phyloP scores from a whole-genome alignment of 2,329 filamentous ascomycete genomes.

The Fusarium foetens region DNA sequence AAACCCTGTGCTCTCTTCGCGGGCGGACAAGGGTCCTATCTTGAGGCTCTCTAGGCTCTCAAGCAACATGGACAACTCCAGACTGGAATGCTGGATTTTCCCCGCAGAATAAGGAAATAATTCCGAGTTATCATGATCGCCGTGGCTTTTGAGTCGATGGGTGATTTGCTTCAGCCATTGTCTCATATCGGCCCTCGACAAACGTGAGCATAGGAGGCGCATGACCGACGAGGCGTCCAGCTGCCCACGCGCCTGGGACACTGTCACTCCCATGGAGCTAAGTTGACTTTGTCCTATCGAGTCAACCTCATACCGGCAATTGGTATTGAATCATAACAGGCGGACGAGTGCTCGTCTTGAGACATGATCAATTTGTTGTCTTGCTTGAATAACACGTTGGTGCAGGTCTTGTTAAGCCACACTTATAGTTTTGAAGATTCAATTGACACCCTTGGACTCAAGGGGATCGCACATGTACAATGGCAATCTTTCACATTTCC shows the following conservation, averaged over 20 bases:
- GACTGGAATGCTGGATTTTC: conserved; percentile 25
- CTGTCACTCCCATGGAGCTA: conserved; percentile 29
- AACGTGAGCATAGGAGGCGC: conserved; percentile 25
- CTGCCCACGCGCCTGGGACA: conserved; percentile 26
- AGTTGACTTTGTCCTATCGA: conserved; percentile 8
- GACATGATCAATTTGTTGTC: conserved; percentile 6
- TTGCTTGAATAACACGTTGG: not conserved
- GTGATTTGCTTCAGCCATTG: conserved; percentile 6
- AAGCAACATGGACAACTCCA: not conserved
- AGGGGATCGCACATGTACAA: not conserved
- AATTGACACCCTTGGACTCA: not conserved
- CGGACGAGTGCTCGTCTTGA: not conserved
- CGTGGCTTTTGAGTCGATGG: conserved; percentile 6
- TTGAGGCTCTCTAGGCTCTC: conserved; percentile 28
- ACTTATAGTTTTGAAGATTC: not conserved
- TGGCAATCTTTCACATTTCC: not conserved
- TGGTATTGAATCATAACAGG: conserved; percentile 9
- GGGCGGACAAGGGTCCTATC: conserved; percentile 28
- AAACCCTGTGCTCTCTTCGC: conserved; percentile 13
- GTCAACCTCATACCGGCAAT: conserved; percentile 11
- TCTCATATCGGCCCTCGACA: conserved; percentile 28
- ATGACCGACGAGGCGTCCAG: conserved; percentile 36
- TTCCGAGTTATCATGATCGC: conserved; percentile 21
- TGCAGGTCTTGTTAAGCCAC: not conserved
- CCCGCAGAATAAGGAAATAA: conserved; percentile 16